These are phyloP conservation scores for Hypomontagnella monticulosa DNA, from an alignment of 495 filamentous ascomycete species.

Conservation along the genomic window DNA sequence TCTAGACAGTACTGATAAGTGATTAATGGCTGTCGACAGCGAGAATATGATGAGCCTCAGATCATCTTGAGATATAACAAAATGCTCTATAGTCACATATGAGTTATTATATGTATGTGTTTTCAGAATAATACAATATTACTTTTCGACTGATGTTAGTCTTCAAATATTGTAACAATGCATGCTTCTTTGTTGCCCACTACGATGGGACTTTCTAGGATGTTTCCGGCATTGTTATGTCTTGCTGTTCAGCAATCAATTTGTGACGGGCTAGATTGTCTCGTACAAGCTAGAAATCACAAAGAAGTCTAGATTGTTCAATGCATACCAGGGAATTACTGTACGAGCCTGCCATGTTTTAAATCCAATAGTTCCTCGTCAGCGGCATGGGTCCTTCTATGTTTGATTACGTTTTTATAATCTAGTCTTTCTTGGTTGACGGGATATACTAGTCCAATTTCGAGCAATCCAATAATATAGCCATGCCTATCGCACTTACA, in stretches of 20 bases:
- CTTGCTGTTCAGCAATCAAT: conserved; percentile 22
- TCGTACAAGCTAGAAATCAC: conserved; percentile 1
- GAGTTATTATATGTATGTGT: not conserved
- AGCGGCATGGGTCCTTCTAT: no score
- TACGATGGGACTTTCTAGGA: not conserved
- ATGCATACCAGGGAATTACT: not conserved
- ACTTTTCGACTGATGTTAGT: not conserved
- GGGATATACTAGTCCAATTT: not conserved
- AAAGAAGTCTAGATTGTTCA: not conserved
- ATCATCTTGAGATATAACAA: no score
- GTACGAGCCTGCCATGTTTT: no score
- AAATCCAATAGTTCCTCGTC: no score
- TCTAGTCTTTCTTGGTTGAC: not conserved
- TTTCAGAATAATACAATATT: not conserved
- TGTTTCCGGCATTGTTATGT: conserved; percentile 26
- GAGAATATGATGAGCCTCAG: no score
- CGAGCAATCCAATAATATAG: not conserved
- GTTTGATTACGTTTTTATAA: no score
- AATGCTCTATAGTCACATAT: not conserved
- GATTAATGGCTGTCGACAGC: no score
- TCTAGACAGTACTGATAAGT: no score
- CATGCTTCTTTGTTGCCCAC: conserved; percentile 15
- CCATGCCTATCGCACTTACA: not conserved
- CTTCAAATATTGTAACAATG: not conserved
- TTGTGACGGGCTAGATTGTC: conserved; percentile 15